These are phyloP conservation scores for Arthroderma sp. DNA, from an alignment of 2,329 filamentous ascomycete species.

Conservation along the genomic window DNA sequence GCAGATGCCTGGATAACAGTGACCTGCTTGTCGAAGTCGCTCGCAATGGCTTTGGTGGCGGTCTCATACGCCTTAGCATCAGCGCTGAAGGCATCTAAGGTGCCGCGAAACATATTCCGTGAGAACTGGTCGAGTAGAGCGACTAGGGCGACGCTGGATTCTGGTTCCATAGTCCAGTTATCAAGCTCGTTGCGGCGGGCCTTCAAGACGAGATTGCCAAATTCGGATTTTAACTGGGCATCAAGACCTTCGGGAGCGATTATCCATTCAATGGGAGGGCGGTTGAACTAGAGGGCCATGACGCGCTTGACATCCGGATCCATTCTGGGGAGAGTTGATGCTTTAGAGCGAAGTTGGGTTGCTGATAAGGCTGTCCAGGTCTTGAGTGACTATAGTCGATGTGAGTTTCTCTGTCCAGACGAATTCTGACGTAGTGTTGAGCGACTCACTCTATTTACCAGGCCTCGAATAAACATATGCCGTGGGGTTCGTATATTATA, in stretches of 20 bases:
- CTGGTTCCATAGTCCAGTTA: not conserved
- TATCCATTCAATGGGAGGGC: not conserved
- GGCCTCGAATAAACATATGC: no score
- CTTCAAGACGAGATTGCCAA: not conserved
- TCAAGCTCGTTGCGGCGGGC: not conserved
- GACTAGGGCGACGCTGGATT: not conserved
- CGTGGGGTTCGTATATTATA: no score
- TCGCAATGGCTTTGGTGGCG: not conserved
- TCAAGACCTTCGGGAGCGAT: not conserved
- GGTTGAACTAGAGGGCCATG: not conserved
- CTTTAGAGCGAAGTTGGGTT: no score
- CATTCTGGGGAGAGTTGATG: no score
- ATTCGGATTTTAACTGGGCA: not conserved
- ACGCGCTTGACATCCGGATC: not conserved
- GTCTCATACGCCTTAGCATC: not conserved
- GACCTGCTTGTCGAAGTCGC: not conserved
- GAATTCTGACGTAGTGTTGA: no score
- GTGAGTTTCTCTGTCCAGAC: no score
- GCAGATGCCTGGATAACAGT: not conserved
- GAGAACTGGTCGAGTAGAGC: not conserved
- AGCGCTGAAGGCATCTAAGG: not conserved
- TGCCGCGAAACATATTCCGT: not conserved
- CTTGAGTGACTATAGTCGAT: no score
- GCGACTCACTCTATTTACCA: no score
- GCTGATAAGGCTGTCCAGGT: no score